Percentiles rank a stretch among this genome's conserved stretches.
Evolutionary conservation across 2,329 filamentous ascomycete genomes (phyloP).

Genomic region (Reticulascus tulasneorum): DNA sequence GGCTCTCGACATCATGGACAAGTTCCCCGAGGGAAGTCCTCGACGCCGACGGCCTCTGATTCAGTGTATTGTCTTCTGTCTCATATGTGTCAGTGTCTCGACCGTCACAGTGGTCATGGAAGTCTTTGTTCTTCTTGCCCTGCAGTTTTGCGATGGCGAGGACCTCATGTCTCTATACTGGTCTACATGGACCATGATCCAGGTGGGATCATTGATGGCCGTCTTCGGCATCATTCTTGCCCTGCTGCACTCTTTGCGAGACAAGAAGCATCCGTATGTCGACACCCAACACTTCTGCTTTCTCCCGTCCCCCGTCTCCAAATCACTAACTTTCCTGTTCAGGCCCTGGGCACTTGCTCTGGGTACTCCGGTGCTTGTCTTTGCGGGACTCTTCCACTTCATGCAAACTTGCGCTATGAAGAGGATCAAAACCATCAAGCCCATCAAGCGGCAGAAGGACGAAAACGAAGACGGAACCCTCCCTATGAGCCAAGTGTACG

Average conservation of each 20-base stretch:
- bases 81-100: conserved; percentile 40
- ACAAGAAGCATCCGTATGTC: conserved; percentile 49
- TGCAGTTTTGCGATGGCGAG: conserved; percentile 58
- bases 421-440: conserved; percentile 30
- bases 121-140: conserved; percentile 47
- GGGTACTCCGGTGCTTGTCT: conserved; percentile 56
- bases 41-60: conserved; percentile 32
- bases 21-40: conserved; percentile 25
- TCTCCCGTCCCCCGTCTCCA: neutral
- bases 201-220: conserved; percentile 55
- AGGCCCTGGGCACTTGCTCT: conserved; percentile 56
- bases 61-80: conserved; percentile 37
- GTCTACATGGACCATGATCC: conserved; percentile 58
- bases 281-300: neutral
- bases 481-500: conserved; percentile 42
- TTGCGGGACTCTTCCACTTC: conserved; percentile 49
- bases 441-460: conserved; percentile 19
- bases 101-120: conserved; percentile 48
- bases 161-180: conserved; percentile 57
- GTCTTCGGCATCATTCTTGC: conserved; percentile 54
- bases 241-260: conserved; percentile 44
- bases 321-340: conserved; percentile 5
- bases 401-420: conserved; percentile 36
- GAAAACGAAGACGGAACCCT: conserved; percentile 20
- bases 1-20: conserved; percentile 31